A percentile compares a stretch with the other conserved stretches of the same genome.
These are phyloP conservation scores for Porogramme epimiltina DNA, from an alignment of 1,284 basidiomycete species.

Conservation along the genomic window DNA sequence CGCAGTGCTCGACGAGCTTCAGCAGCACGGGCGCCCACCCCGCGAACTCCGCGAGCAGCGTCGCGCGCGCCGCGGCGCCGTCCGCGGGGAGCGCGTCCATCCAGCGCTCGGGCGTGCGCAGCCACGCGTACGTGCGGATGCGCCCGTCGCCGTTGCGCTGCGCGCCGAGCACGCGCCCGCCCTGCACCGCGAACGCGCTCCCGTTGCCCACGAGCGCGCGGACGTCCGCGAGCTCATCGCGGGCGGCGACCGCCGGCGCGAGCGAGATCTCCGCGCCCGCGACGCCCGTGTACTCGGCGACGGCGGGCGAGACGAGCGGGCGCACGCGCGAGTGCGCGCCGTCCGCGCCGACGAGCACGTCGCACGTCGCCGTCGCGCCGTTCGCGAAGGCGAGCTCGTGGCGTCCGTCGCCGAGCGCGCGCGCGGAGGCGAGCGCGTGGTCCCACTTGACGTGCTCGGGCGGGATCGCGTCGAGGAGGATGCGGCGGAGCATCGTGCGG, in stretches of 20 bases:
- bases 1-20: constrained; percentile 10
- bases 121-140: constrained; percentile 11
- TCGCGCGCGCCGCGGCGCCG: constrained; percentile 1
- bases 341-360: constrained; percentile 36
- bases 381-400: constrained; percentile 15
- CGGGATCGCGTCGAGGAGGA: constrained; percentile 15
- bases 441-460: constrained; percentile 10
- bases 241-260: background rate
- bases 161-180: constrained; percentile 3
- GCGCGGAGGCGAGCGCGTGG: constrained; percentile 6
- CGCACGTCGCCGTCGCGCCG: constrained; percentile 1
- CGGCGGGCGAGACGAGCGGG: constrained; percentile 25
- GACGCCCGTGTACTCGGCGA: constrained; percentile 5
- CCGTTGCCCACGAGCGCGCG: constrained; percentile 11
- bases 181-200: constrained; percentile 1
- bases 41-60: too few species aligned
- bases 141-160: constrained; percentile 1
- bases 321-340: constrained; percentile 46
- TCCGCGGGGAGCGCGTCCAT: constrained; percentile 1
- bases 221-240: background rate
- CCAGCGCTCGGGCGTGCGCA: constrained; percentile 8
- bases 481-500: constrained; percentile 13
- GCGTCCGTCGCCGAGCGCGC: background rate
- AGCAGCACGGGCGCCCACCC: background rate
- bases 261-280: constrained; percentile 9